These are phyloP conservation scores for Venturia oleaginea DNA, from an alignment of 2,329 filamentous ascomycete species.

Conservation along the genomic window DNA sequence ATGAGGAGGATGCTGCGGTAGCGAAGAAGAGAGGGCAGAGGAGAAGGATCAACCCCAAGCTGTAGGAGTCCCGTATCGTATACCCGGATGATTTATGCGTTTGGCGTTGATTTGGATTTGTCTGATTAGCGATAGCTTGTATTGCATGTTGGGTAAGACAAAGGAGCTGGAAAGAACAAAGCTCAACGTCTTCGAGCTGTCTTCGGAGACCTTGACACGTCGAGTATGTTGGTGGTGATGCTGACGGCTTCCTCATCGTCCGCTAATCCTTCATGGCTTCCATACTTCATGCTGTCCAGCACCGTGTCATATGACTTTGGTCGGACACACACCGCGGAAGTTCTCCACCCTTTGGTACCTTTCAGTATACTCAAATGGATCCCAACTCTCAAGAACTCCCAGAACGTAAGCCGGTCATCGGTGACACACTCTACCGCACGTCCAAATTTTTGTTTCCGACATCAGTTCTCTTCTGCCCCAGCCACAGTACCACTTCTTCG, in stretches of 20 bases:
- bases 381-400: background rate
- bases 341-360: background rate
- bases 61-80: background rate
- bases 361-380: background rate
- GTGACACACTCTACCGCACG: background rate
- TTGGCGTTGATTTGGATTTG: background rate
- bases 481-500: background rate
- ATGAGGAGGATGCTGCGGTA: slow-evolving; percentile 9
- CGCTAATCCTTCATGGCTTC: background rate
- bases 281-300: background rate
- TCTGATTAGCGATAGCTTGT: background rate
- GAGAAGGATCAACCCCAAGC: slow-evolving; percentile 9
- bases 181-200: background rate
- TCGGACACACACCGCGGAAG: background rate
- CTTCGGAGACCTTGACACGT: background rate
- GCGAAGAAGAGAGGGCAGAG: slow-evolving; percentile 10
- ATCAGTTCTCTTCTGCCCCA: background rate
- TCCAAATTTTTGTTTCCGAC: background rate
- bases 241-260: background rate
- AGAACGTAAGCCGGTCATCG: background rate
- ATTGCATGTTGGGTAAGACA: background rate
- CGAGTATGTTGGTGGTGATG: background rate
- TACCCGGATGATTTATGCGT: background rate
- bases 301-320: background rate
- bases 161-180: background rate